Evolutionary conservation across 768 basidiomycete genomes (phyloP), one percentile per base, ranked within the genome.

Genomic region (Coprinopsis sp.): DNA sequence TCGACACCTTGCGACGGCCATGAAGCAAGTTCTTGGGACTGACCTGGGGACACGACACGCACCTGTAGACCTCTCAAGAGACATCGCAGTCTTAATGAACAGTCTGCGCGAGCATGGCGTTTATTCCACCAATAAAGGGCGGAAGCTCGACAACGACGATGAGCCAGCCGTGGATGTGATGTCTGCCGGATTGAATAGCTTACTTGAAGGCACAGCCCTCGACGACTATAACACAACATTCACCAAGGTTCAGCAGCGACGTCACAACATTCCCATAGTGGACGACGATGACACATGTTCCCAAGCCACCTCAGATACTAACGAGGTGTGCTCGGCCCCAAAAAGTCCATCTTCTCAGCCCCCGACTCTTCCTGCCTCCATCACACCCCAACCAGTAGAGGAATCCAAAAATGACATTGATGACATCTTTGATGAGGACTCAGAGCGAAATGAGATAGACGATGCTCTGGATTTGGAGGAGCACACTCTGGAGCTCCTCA

Each of bases 91-190:
- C 1, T 50, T 64, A 3, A 62, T 64, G 59, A 28, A 50, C 1
- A 59, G 58, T 27, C 54, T 64, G 0, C 14, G 44, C 1, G 58
- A 60, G 21, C 49, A 60, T 28, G 37, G 55, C 3, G 61, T 64
- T 0, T 60, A 64, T 34, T 12, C 12, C 3, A 13, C 51, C 2
- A 25, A 51, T 13, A 23, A 33, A 13, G 59, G 61, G 1, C 39
- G 61, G n/a, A 33, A 27, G 4, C 46, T 59, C 1, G 41, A 57
- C 19, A 44, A 51, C 5, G 53, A 59, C 16, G 54, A 58, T 13
- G 16, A 8, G 2, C 47, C 49, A 11, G 57, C 49, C 1, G 23
- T 29, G 1, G 51, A 58, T 50, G 42, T 52, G 7, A 33, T 57
- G 10, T 25, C 34, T 3, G 40, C 29, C 1, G 56, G 54, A 7